phyloP scores from a whole-genome alignment of 2,329 filamentous ascomycete genomes.

The Epichloe typhina region DNA sequence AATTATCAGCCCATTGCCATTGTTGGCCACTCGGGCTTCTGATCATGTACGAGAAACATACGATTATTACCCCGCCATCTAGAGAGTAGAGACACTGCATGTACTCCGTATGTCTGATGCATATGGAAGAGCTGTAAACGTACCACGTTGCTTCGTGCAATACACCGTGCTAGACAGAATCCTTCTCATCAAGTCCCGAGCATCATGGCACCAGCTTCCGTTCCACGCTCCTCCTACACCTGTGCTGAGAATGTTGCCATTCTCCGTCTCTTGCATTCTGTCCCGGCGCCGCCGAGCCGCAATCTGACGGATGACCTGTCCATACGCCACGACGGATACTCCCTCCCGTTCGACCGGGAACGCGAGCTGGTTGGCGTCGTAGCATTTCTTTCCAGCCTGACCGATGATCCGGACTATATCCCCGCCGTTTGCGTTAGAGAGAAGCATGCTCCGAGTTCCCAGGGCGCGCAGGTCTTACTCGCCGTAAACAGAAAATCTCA shows the following conservation, averaged over 20 bases:
- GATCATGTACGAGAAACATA: too few species aligned
- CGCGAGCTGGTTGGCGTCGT: slow-evolving; percentile 15
- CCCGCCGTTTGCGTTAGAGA: slow-evolving; percentile 22
- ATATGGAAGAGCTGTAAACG: too few species aligned
- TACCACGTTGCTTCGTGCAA: too few species aligned
- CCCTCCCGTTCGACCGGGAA: slow-evolving; percentile 20
- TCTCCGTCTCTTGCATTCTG: slow-evolving; percentile 14
- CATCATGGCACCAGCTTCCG: background rate
- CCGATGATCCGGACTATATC: slow-evolving; percentile 17
- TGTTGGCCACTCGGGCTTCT: too few species aligned
- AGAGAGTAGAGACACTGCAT: too few species aligned
- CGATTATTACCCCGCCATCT: too few species aligned
- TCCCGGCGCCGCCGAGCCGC: slow-evolving; percentile 10
- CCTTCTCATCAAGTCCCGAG: too few species aligned
- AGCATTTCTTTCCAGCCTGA: slow-evolving; percentile 19
- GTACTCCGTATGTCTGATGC: too few species aligned
- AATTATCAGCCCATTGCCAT: too few species aligned
- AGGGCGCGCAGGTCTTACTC: slow-evolving; percentile 15
- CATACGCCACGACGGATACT: slow-evolving; percentile 8
- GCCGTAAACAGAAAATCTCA: slow-evolving; percentile 17
- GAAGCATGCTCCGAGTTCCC: background rate
- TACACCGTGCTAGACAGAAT: background rate
- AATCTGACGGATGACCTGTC: slow-evolving; percentile 5
- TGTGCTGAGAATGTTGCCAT: slow-evolving; percentile 17
- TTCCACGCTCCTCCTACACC: background rate